Conservation (phyloP, 1,284 basidiomycete species). For the Ustilago tritici region DNA sequence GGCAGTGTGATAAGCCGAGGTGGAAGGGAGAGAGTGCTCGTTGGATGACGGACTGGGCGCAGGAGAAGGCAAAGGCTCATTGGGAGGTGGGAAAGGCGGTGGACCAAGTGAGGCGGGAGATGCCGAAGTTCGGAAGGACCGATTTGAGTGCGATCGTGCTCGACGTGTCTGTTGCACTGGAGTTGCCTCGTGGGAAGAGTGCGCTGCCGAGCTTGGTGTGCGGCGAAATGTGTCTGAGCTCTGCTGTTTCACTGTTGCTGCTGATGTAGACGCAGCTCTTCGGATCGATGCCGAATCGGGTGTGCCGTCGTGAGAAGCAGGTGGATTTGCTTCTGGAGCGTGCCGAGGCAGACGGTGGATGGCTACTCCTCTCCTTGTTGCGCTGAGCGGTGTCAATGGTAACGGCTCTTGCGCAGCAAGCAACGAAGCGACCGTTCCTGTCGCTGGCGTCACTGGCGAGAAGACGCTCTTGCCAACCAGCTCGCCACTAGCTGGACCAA, state of each 20-base stretch:
- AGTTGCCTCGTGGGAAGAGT: slow-evolving; percentile 9
- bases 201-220: slow-evolving; percentile 26
- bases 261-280: slow-evolving; percentile 31
- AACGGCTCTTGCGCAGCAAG: slow-evolving; percentile 26
- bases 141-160: slow-evolving; percentile 32
- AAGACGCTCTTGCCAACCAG: slow-evolving; percentile 36
- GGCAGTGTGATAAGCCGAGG: slow-evolving; percentile 23
- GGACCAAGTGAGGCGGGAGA: slow-evolving; percentile 39
- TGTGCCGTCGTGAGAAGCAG: slow-evolving; percentile 10
- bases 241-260: slow-evolving; percentile 17
- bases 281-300: slow-evolving; percentile 25
- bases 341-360: slow-evolving; percentile 18
- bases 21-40: slow-evolving; percentile 27
- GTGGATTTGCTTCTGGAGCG: background rate
- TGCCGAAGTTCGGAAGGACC: slow-evolving; percentile 33
- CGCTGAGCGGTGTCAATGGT: slow-evolving; percentile 46
- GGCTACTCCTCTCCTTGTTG: slow-evolving; percentile 43
- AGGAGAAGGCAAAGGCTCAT: slow-evolving; percentile 42
- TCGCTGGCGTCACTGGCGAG: slow-evolving; percentile 43
- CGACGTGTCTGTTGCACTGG: slow-evolving; percentile 27
- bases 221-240: slow-evolving; percentile 32
- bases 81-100: slow-evolving; percentile 50
- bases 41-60: slow-evolving; percentile 38
- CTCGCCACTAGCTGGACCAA: slow-evolving; percentile 15
- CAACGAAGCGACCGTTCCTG: slow-evolving; percentile 7